Conservation (phyloP, 2,329 filamentous ascomycete genomes). For the Phaeosphaeriaceae sp. region DNA sequence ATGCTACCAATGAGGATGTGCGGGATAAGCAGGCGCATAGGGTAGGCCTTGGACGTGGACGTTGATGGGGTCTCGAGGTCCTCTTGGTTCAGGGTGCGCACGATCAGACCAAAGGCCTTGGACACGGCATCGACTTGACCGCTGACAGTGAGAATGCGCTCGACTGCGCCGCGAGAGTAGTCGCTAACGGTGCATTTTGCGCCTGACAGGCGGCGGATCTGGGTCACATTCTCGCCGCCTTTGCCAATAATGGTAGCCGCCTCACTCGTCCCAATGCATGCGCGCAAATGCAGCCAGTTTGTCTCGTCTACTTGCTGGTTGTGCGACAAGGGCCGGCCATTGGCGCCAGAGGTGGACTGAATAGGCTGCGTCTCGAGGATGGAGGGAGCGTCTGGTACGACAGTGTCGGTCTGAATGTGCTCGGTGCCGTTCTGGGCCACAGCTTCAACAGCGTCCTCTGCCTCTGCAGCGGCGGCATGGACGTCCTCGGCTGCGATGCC, state of each 20-base stretch:
- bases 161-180: slow-evolving; percentile 94
- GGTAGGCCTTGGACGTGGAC: slow-evolving; percentile 95
- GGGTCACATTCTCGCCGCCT: slow-evolving; percentile 96
- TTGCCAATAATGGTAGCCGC: slow-evolving; percentile 98
- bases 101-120: slow-evolving; percentile 98
- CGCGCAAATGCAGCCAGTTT: slow-evolving; percentile 94
- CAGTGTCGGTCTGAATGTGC: slow-evolving; percentile 73
- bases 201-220: slow-evolving; percentile 92
- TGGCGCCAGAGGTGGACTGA: slow-evolving; percentile 62
- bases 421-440: slow-evolving; percentile 56
- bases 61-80: slow-evolving; percentile 86
- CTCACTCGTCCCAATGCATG: slow-evolving; percentile 96
- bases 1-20: slow-evolving; percentile 98
- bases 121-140: slow-evolving; percentile 95
- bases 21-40: slow-evolving; percentile 90
- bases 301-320: slow-evolving; percentile 80
- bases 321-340: slow-evolving; percentile 56
- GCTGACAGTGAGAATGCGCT: slow-evolving; percentile 96
- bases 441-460: slow-evolving; percentile 30
- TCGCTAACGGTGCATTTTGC: slow-evolving; percentile 99
- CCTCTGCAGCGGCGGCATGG: slow-evolving; percentile 34
- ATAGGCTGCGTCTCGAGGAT: slow-evolving; percentile 64
- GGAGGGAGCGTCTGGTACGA: slow-evolving; percentile 67
- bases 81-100: slow-evolving; percentile 97
- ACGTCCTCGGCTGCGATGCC: slow-evolving; percentile 42